Base-by-base conservation (phyloP, 768 basidiomycete genomes). In the Nidularia sp. region DNA sequence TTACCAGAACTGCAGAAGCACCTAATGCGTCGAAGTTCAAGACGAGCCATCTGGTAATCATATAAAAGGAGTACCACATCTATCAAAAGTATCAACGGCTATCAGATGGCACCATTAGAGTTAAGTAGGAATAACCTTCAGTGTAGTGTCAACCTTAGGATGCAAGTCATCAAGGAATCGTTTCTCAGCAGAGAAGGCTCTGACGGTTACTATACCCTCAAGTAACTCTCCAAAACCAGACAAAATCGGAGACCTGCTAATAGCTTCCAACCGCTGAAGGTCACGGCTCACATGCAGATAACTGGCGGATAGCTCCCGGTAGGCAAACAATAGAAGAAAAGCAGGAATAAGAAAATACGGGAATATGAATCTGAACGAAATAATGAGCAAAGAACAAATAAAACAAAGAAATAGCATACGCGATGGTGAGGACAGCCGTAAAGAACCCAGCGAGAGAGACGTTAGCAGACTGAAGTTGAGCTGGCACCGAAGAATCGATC, bases 61-160 rank as follows among this genome's bases (percentile, higher is more conserved):
- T 92, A 92, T 92, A 93, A 67, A 88, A 88, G 10, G 72, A 78
- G 62, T 90, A 90, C 86, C 85, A 90, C 86, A 89, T 88, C 85
- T 84, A 53, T 9, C 44, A 33, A 25, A 12, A 6, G 47, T 48
- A 8, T 9, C 9, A 7, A 22, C 44, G 18, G 44, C 12, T 45
- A 10, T 25, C 22, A 12, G 6, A 34, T 31, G 8, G 32, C 7
- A 7, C 7, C 25, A 8, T 13, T 45, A 33, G 33, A 48, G 22
- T 10, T 9, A 31, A 34, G 8, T 9, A 6, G 9, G 8, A 48
- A 6, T 33, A 50, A 86, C 87, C 81, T 86, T 82, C 8, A 82
- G 91, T n/a, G 87, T 92, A 47, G 76, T 68, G 55, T 93, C 88
- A 32, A 93, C 78, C 63, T 89, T 91, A 1, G 58, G 57, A 62